A percentile compares a stretch with the other conserved stretches of the same genome.
Conservation (phyloP, 768 basidiomycete species). For the Trametes cingulata region DNA sequence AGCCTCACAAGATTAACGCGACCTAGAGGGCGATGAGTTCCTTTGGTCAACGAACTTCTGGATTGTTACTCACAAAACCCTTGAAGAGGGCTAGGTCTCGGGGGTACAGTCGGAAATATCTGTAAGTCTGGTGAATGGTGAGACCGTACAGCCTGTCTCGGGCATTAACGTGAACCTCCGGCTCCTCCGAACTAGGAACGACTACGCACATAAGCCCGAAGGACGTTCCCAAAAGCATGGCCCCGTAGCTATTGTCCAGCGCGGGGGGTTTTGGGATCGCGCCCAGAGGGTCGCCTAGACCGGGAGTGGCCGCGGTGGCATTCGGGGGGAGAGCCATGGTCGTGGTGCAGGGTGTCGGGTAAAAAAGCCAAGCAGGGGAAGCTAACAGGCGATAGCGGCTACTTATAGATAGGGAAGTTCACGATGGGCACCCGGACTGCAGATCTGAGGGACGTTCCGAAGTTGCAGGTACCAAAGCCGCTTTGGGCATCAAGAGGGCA, state of each 20-base stretch:
- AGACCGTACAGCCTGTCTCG: neutral
- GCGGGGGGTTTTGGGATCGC: neutral
- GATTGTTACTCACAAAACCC: neutral
- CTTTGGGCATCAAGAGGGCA: no score
- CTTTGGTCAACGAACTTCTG: neutral
- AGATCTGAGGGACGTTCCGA: no score
- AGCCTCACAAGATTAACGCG: neutral
- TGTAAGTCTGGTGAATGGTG: neutral
- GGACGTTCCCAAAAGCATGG: conserved; percentile 4
- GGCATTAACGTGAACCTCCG: no score
- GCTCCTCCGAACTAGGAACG: neutral
- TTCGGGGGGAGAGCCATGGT: no score
- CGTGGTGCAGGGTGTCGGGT: no score
- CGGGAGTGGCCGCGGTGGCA: neutral
- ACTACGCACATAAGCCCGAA: neutral
- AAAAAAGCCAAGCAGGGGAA: no score
- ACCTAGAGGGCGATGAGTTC: neutral
- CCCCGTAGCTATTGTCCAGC: conserved; percentile 4
- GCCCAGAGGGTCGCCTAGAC: neutral
- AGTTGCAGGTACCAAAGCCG: no score
- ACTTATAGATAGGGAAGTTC: no score
- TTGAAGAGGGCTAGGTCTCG: neutral
- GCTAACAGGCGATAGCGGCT: no score
- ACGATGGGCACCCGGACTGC: no score
- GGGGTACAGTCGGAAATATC: conserved; percentile 3